Evolutionary conservation across 345 rosid species (phyloP), one percentile per base, ranked within the genome.

Genomic region (Rhizophora apiculata): DNA sequence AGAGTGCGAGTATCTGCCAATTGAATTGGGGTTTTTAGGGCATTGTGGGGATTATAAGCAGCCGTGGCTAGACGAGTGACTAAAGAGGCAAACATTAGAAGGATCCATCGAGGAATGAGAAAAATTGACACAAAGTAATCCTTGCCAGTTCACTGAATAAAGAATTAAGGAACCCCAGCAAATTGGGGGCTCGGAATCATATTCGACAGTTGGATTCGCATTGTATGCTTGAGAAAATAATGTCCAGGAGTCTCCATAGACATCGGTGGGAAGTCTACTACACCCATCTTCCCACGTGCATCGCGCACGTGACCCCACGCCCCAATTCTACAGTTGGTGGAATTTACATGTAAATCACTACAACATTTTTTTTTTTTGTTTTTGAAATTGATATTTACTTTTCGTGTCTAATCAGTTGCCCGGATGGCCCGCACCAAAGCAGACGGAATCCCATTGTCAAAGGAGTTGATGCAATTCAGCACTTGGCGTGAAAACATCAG

Each of bases 191-290:
- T 2, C 22, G 60, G 62, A 67, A 63, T 60, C 60, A 26, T 13
- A 73, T 71, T 61, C 26, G 39, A 70, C 34, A 29, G 34, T 51
- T 55, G 71, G 74, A 65, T 64, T 77, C 79, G 67, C 60, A 57
- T 21, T 31, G 37, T 59, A 16, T 60, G 7, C 11, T 10, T 3
- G 11, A 11, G 29, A 8, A 49, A 43, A 43, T 15, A 43, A 43
- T 13, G 49, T 13, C 49, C 5, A 16, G 0, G 53, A 51, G 63
- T 67, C 59, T 72, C 75, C 57, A 4, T 43, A 27, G 20, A 32
- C 62, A 64, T 43, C 65, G 69, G 78, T 78, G 79, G 81, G 72
- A 82, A 72, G 68, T 75, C 81, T 75, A 73, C 73, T 61, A 49
- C 27, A 11, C 58, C 78, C 82, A 65, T 62, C 22, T 52, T 68